Evolutionary conservation across 208 protist genomes (phyloP).

Genomic region (Angomonas ambiguus): DNA sequence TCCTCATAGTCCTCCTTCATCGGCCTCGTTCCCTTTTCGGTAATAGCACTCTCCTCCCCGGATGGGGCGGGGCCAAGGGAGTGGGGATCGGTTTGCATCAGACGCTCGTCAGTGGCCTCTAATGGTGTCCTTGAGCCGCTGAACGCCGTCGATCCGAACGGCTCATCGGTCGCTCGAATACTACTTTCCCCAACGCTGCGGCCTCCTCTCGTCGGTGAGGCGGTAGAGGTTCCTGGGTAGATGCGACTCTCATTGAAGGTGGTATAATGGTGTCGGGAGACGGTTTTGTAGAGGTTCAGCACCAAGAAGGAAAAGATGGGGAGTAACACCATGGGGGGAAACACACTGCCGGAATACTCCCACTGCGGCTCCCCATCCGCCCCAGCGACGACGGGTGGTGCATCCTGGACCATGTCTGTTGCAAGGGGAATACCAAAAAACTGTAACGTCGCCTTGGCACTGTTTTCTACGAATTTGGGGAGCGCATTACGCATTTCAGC

Average conservation of each 20-base stretch:
- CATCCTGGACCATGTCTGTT: background rate
- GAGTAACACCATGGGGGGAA: conserved; percentile 31
- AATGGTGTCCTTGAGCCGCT: background rate
- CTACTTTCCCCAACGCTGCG: background rate
- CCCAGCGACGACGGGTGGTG: conserved; percentile 2
- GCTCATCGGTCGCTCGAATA: background rate
- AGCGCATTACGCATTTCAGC: conserved; percentile 50
- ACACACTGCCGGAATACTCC: conserved; percentile 19
- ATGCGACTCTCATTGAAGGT: background rate
- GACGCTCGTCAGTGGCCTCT: background rate
- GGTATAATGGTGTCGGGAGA: conserved; percentile 9
- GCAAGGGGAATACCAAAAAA: conserved; percentile 43
- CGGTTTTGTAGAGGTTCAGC: conserved; percentile 14
- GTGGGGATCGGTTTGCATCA: background rate
- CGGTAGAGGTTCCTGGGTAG: background rate
- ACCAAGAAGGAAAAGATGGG: conserved; percentile 29
- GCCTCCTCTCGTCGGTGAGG: background rate
- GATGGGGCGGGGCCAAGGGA: background rate
- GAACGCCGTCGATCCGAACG: background rate
- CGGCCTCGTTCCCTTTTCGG: background rate
- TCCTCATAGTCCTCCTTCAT: background rate
- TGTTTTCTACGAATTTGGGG: conserved; percentile 50
- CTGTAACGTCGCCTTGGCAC: conserved; percentile 37
- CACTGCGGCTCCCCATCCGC: conserved; percentile 11
- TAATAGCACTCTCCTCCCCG: background rate